Evolutionary conservation across 306 rosid genomes (phyloP), one percentile per base, ranked within the genome.

Genomic region (Dryas alaskensis): DNA sequence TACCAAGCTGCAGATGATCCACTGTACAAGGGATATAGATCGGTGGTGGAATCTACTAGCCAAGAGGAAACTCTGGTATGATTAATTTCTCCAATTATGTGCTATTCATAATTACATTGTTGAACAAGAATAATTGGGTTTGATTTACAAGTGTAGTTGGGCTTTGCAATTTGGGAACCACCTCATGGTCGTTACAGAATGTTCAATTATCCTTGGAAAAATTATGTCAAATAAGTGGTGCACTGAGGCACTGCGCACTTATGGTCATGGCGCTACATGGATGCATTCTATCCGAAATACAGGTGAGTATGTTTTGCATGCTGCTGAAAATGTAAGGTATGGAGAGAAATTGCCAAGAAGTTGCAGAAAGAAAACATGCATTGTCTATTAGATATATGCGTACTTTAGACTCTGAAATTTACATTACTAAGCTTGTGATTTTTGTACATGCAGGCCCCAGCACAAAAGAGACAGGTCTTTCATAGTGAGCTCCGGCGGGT

Each of bases 191-290:
- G 85, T 37, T 87, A 87, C 78, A 79, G 76, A 65, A 85, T 25
- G 81, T 84, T 76, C 72, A 84, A 80, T 8, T 87, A 89, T 78
- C 90, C 96, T 19, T 86, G 92, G 96, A 80, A 54, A 77, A 84
- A 71, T 82, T 89, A 84, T 47, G 86, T 77, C 69, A 79, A 84
- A 60, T 87, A 27, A 86, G 90, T 76, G 87, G 92, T 69, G 90
- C 92, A 67, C 19, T 89, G 84, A 84, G 92, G 84, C 90, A 87
- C 57, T 87, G 96, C 78, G 87, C 96, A 73, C 77, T 82, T 67
- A 84, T 80, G 78, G 90, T 87, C 77, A 89, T 89, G 96, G 92
- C 87, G 51, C 83, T 89, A 81, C 96, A 87, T 50, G 96, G 96
- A 64, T 85, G 96, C 79, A 81, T 89, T 47, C 92, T 84, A 75